These are phyloP conservation scores for Coemansia sp. DNA, from an alignment of 192 early-diverging fungal species.

Conservation along the genomic window DNA sequence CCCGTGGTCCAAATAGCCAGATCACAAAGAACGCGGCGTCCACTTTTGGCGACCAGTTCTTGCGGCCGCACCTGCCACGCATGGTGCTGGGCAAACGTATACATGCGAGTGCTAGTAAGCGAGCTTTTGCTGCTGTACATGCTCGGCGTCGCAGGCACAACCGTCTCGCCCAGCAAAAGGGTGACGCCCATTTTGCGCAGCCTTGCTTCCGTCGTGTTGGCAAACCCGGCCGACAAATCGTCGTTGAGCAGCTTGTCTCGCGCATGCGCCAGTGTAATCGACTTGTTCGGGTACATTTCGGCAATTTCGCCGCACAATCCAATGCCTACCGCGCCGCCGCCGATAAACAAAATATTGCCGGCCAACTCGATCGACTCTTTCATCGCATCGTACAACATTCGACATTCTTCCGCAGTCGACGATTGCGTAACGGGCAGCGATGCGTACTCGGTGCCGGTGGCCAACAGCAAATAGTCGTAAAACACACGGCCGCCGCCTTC, in stretches of 20 bases:
- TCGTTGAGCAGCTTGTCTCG: conserved; percentile 32
- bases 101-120: conserved; percentile 3
- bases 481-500: conserved; percentile 53
- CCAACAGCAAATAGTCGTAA: conserved; percentile 70
- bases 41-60: conserved; percentile 23
- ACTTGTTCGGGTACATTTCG: conserved; percentile 51
- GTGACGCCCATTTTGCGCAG: conserved; percentile 35
- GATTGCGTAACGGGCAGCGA: conserved; percentile 54
- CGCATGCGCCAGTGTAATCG: conserved; percentile 50
- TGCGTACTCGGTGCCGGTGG: conserved; percentile 63
- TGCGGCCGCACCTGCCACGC: conserved; percentile 27
- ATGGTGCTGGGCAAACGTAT: background rate
- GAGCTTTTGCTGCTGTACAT: conserved; percentile 12
- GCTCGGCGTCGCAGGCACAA: background rate
- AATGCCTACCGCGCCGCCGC: conserved; percentile 64
- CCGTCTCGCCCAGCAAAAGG: conserved; percentile 23
- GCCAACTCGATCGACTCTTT: conserved; percentile 52
- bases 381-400: conserved; percentile 34
- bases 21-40: conserved; percentile 57
- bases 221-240: conserved; percentile 26
- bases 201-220: conserved; percentile 18
- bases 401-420: conserved; percentile 33
- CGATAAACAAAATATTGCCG: conserved; percentile 60
- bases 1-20: conserved; percentile 58
- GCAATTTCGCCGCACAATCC: conserved; percentile 62